Conservation (phyloP, 2,329 filamentous ascomycete species). For the Alternaria sp. region DNA sequence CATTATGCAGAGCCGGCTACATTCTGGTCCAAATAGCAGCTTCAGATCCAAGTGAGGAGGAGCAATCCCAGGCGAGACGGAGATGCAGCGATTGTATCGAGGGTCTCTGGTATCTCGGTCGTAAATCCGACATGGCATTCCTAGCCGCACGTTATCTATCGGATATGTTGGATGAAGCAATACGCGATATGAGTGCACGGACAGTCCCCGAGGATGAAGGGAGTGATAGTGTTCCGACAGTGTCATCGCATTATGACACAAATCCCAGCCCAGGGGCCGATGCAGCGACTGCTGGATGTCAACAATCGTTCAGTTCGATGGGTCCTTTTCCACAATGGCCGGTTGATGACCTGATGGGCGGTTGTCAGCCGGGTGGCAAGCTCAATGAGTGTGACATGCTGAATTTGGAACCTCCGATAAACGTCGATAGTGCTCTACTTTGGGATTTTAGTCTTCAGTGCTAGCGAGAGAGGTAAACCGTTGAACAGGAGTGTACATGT, state of each 20-base stretch:
- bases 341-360: background rate
- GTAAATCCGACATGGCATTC: constrained; percentile 62
- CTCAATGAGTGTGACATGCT: background rate
- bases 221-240: background rate
- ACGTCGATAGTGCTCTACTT: background rate
- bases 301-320: background rate
- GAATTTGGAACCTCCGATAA: background rate
- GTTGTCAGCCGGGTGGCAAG: background rate
- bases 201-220: background rate
- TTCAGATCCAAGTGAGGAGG: background rate
- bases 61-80: constrained; percentile 34
- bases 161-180: constrained; percentile 27
- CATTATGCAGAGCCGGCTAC: constrained; percentile 11
- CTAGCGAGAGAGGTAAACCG: background rate
- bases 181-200: background rate
- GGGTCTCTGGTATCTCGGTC: constrained; percentile 63
- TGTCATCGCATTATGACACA: background rate
- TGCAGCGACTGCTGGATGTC: background rate
- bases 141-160: constrained; percentile 46
- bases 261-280: background rate
- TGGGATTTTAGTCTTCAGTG: constrained; percentile 5
- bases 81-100: constrained; percentile 60
- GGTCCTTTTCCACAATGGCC: background rate
- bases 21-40: constrained; percentile 23
- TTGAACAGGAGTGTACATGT: too few relatives aligned